Percentiles rank a stretch among this genome's conserved stretches.
phyloP scores from a whole-genome alignment of 805 yeast genomes.

The Pichia occidentalis region DNA sequence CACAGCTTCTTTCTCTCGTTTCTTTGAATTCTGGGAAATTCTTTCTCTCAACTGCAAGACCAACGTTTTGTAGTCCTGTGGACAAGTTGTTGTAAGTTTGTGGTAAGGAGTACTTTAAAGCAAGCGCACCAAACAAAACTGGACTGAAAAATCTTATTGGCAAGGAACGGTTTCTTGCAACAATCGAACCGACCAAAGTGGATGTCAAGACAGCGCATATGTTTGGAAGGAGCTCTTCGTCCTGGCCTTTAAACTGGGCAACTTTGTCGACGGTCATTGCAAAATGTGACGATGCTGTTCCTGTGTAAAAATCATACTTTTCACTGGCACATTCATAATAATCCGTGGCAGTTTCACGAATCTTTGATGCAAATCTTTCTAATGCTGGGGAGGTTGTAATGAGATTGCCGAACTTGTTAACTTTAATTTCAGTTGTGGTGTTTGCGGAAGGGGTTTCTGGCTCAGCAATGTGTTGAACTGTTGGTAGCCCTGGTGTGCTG shows the following conservation, averaged over 20 bases:
- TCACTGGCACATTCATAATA: conserved; percentile 35
- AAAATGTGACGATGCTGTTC: conserved; percentile 42
- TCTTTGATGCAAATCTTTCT: conserved; percentile 36
- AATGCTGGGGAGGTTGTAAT: conserved; percentile 43
- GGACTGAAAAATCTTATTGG: conserved; percentile 50
- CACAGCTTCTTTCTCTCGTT: conserved; percentile 17
- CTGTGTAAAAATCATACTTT: conserved; percentile 39
- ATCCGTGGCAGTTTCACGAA: conserved; percentile 35
- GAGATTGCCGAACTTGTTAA: conserved; percentile 43
- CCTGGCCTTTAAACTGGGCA: conserved; percentile 38
- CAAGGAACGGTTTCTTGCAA: conserved; percentile 40
- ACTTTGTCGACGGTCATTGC: conserved; percentile 28
- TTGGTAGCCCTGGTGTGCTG: conserved; percentile 44
- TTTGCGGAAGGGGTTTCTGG: conserved; percentile 12
- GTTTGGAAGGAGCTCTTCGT: conserved; percentile 54
- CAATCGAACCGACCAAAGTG: conserved; percentile 50
- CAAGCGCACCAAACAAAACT: conserved; percentile 39
- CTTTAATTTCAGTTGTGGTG: conserved; percentile 32
- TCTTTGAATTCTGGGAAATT: conserved; percentile 33
- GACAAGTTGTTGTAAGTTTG: conserved; percentile 34
- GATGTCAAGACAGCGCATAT: conserved; percentile 49
- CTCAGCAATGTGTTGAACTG: conserved; percentile 12
- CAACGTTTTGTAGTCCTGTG: conserved; percentile 20
- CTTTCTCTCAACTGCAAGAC: conserved; percentile 23
- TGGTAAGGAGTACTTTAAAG: conserved; percentile 45